A percentile compares a stretch with the other conserved stretches of the same genome.
Evolutionary conservation across 352 stramenopile species (phyloP).

Genomic region (Blastocystis sp.): DNA sequence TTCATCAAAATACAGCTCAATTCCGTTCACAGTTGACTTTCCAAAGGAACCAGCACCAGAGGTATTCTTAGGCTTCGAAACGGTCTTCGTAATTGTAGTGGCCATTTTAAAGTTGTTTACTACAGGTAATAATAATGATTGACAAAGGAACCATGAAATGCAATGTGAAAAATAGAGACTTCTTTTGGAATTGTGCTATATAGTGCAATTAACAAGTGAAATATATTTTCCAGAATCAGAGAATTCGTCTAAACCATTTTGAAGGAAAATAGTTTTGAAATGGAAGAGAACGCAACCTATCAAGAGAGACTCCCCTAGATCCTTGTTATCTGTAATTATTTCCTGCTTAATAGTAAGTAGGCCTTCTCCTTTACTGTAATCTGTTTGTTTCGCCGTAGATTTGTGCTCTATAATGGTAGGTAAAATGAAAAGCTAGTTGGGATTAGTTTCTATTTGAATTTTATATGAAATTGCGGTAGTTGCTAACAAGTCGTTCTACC

Average conservation of each 20-base stretch:
- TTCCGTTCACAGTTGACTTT: constrained; percentile 21
- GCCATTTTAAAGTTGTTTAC: constrained; percentile 29
- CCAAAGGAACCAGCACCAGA: constrained; percentile 16
- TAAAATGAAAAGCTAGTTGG: not conserved
- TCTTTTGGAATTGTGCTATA: not conserved
- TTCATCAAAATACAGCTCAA: constrained; percentile 12
- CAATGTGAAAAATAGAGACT: constrained; percentile 20
- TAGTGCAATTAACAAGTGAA: no score
- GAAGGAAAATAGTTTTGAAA: not conserved
- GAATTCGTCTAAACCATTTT: not conserved
- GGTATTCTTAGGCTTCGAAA: constrained; percentile 46
- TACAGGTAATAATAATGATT: constrained; percentile 20
- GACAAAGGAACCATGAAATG: constrained; percentile 18
- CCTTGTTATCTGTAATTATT: no score
- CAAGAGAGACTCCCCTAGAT: no score
- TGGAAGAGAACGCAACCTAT: no score
- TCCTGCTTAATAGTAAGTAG: no score
- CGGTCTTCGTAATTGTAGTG: constrained; percentile 35
- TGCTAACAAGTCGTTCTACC: no score
- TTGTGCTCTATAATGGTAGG: constrained; percentile 6
- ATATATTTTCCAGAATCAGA: no score
- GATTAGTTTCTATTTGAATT: no score
- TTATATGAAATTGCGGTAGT: no score
- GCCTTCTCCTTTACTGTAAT: not conserved
- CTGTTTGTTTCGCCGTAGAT: not conserved